These are phyloP conservation scores for Boletus subcaerulescens DNA, from an alignment of 768 basidiomycete genomes.

Conservation along the genomic window DNA sequence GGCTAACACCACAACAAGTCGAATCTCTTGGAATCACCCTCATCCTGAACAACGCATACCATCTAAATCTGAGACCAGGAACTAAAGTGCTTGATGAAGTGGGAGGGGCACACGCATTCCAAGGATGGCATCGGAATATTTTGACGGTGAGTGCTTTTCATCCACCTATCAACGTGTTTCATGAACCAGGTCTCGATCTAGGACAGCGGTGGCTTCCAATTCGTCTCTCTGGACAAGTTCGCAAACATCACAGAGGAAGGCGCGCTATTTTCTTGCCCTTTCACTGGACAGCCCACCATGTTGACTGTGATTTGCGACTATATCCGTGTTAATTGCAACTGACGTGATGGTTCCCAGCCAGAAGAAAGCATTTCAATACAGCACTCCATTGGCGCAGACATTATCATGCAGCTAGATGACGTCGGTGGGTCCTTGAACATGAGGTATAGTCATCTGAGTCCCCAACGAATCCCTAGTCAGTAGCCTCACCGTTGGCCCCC, in stretches of 20 bases:
- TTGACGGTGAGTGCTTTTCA: slow-evolving; percentile 57
- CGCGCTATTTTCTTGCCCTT: slow-evolving; percentile 80
- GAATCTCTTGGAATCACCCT: slow-evolving; percentile 79
- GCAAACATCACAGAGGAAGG: slow-evolving; percentile 87
- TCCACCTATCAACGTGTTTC: not conserved
- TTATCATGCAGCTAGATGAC: slow-evolving; percentile 94
- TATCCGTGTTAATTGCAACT: not conserved
- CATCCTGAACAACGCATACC: slow-evolving; percentile 89
- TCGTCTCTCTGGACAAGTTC: slow-evolving; percentile 82
- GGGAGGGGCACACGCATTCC: slow-evolving; percentile 87
- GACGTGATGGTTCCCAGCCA: slow-evolving; percentile 46
- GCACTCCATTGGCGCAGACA: slow-evolving; percentile 88
- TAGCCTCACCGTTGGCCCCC: slow-evolving; percentile 74
- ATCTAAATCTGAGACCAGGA: slow-evolving; percentile 84
- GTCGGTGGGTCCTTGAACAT: slow-evolving; percentile 55
- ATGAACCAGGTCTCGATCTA: slow-evolving; percentile 25
- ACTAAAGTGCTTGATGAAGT: slow-evolving; percentile 66
- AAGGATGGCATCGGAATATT: slow-evolving; percentile 84
- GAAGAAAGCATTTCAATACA: slow-evolving; percentile 91
- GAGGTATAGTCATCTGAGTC: not conserved
- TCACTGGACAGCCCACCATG: slow-evolving; percentile 86
- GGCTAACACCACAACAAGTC: slow-evolving; percentile 81
- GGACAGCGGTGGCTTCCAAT: slow-evolving; percentile 91
- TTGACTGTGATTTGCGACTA: slow-evolving; percentile 55
- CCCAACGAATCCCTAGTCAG: slow-evolving; percentile 48